Evolutionary conservation across 2,329 filamentous ascomycete genomes (phyloP), one percentile per base, ranked within the genome.

Genomic region (Metarhizium sp.): DNA sequence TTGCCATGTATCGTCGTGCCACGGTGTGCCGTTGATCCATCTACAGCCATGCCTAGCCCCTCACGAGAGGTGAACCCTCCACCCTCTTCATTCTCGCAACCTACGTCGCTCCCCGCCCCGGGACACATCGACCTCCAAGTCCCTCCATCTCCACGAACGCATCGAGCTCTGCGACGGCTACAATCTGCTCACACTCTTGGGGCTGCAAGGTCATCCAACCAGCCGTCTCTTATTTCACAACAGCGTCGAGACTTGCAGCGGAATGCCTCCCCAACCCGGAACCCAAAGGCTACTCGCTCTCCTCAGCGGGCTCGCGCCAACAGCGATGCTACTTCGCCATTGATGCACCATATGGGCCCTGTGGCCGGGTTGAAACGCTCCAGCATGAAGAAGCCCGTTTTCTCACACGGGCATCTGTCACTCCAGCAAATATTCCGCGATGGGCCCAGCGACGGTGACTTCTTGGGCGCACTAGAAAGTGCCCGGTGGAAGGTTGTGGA

Each of bases 381-480:
- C n/a, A 63, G 76, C 67, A 46, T 72, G 70, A 59, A 75, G 62
- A 73, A 73, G 54, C 72, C 72, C 40, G 69, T 72, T 55, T 73
- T 73, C 57, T 73, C 80, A 30, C 80, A 85, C 62, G 72, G 75
- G n/a, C 70, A 73, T 56, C 72, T 86, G 64, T 80, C 81, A 25
- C 71, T 96, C 32, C 90, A 95, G 66, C 78, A 83, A 59, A 78
- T 95, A 49, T 77, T 96, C 50, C 84, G 89, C 61, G 90, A 92
- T 59, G 92, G 91, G 0, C 90, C 91, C 2, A 82, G 84, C 2
- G 80, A 85, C 60, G 87, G 85, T 20, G 85, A 94, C 67, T 75
- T 86, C 29, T 67, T 77, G 29, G 80, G 81, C 18, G 85, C 85
- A 8, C 73, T 92, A 52, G 84, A 88, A 63, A 86, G 86, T 62